Evolutionary conservation across 1,284 basidiomycete species (phyloP).

Genomic region (Grifola frondosa): DNA sequence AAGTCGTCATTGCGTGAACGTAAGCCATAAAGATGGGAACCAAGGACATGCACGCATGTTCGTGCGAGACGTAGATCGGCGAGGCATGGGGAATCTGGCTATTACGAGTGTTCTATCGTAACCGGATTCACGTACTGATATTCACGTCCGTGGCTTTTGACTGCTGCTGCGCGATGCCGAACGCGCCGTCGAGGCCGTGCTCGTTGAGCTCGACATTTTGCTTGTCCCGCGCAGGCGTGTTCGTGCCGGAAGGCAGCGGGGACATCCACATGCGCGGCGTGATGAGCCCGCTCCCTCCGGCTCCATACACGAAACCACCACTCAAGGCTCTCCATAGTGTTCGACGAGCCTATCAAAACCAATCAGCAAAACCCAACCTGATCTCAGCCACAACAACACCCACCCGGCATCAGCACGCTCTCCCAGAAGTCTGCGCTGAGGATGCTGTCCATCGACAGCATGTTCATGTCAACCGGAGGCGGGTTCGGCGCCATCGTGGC

Average conservation of each 20-base stretch:
- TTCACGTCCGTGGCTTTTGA: constrained; percentile 2
- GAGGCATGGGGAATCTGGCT: no score
- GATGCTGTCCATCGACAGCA: constrained; percentile 78
- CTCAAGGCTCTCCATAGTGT: constrained; percentile 75
- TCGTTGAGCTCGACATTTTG: constrained; percentile 18
- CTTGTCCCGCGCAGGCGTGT: constrained; percentile 32
- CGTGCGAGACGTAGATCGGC: no score
- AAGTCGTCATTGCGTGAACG: no score
- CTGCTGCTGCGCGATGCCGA: constrained; percentile 13
- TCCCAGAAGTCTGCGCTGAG: constrained; percentile 81
- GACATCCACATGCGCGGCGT: constrained; percentile 46
- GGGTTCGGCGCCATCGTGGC: constrained; percentile 70
- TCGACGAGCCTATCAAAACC: constrained; percentile 59
- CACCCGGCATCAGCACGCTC: constrained; percentile 78
- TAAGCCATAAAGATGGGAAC: no score
- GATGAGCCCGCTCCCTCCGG: constrained; percentile 74
- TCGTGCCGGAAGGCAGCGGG: constrained; percentile 36
- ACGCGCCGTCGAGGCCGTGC: constrained; percentile 26
- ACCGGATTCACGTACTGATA: constrained; percentile 9
- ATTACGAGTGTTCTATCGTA: no score
- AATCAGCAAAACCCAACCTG: constrained; percentile 3
- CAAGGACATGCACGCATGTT: no score
- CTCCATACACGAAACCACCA: constrained; percentile 79
- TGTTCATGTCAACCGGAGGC: constrained; percentile 45
- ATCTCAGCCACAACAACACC: constrained; percentile 30